Base-by-base conservation (phyloP, 139 green algal genomes). In the Tetradesmus obliquus region DNA sequence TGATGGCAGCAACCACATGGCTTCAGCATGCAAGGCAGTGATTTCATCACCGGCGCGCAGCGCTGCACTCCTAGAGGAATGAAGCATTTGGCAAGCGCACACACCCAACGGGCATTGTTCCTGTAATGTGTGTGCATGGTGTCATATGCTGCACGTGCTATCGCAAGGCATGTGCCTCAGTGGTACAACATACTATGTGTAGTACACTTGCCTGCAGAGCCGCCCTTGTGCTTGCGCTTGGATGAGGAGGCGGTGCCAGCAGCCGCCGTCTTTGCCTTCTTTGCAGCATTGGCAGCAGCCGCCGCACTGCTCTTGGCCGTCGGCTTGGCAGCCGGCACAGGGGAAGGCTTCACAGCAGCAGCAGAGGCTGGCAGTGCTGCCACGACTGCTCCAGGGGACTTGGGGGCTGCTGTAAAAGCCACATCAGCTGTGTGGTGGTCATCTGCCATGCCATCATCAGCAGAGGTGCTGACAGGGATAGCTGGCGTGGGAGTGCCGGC, bases 151-250 rank as follows among this genome's bases (percentile, higher is more conserved):
- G 32, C 32, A 45, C 32, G 32, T 45, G 32, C 32, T 45, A 45
- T 45, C 32, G 32, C 32, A 45, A 45, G 32, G 32, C 32, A 45
- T 0, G 32, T 45, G 32, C 32, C 32, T 45, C 32, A 45, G 32
- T 45, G 32, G 32, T 45, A 45, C 32, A 45, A 45, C 0, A 45
- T 45, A 45, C 32, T 45, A 45, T 45, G 32, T 45, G 32, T 45
- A 81, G 17, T 32, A 7, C 72, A 81, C 76, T 53, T 82, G 76
- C 76, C 76, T 82, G 76, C n/a, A 55, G 76, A 55, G 76, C 4
- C 15, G n/a, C 76, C 76, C 76, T 82, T 82, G 76, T 51, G 19
- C 76, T 53, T 82, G 76, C 76, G 76, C 24, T 82, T 82, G 15
- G 15, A 24, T 55, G 24, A 82, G n/a, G 2, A 19, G 8, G n/a